A percentile compares a stretch with the other conserved stretches of the same genome.
Conservation (phyloP, 345 rosid genomes). For the Abelmoschus esculentus region DNA sequence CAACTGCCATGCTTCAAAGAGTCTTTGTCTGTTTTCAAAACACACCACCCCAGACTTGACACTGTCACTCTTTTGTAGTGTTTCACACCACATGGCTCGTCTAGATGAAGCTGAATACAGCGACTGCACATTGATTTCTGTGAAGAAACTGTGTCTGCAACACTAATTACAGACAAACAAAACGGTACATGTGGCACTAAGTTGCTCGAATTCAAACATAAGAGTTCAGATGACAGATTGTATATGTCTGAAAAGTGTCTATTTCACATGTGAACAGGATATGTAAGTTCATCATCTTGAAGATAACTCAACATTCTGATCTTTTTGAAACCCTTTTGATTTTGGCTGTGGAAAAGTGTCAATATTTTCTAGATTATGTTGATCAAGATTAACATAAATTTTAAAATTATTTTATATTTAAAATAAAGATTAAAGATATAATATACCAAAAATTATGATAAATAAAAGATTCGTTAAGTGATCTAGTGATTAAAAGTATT, state of each 20-base stretch:
- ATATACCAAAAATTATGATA: too few relatives aligned
- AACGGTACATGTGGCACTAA: background rate
- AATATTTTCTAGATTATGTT: too few relatives aligned
- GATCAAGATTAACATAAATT: too few relatives aligned
- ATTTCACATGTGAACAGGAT: background rate
- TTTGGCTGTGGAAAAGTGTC: too few relatives aligned
- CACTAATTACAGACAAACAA: background rate
- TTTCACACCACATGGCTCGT: background rate
- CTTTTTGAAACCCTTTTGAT: background rate
- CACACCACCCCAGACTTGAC: background rate
- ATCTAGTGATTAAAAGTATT: too few relatives aligned
- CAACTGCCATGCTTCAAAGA: too few relatives aligned
- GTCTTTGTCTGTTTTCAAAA: background rate
- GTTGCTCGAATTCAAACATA: background rate
- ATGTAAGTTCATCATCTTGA: background rate
- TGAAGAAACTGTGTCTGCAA: background rate
- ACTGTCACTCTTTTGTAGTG: background rate
- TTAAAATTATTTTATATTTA: too few relatives aligned
- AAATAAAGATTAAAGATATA: too few relatives aligned
- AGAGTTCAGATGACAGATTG: background rate
- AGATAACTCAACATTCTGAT: background rate
- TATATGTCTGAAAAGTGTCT: background rate
- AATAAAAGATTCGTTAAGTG: too few relatives aligned
- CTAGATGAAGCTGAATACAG: conserved; percentile 5
- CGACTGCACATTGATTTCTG: background rate